Evolutionary conservation across 106 monocot species (phyloP), one percentile per base, ranked within the genome.

Genomic region (Allium cepa): DNA sequence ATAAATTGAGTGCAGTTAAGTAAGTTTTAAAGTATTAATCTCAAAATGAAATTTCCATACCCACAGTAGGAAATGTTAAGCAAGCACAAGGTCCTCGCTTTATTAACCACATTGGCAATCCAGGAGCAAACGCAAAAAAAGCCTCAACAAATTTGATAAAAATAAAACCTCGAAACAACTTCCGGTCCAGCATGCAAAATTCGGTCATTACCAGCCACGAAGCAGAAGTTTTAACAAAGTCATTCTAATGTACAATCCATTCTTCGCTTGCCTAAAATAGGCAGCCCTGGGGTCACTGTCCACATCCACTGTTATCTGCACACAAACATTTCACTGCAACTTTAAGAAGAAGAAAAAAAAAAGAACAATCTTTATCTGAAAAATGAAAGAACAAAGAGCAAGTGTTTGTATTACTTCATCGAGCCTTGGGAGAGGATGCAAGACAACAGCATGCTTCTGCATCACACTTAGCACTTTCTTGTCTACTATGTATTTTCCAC

Each of bases 361-460:
- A 28, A 49, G 26, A 49, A 59, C 13, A 15, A n/a, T 53, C 26
- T 36, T 10, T 67, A 50, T 18, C 2, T 5, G 4, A 67, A 67
- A 67, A 52, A 52, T 17, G 49, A 26, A 50, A 26, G 11, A 14
- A 66, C 48, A 49, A 64, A 46, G 7, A 9, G 17, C 22, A 22
- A 50, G 27, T 22, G 17, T 15, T 8, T 57, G 65, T 47, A 22
- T 16, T 78, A 97, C 97, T 84, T 99, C 97, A 72, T 93, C 97
- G 17, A 99, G 92, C 66, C 97, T 84, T 11, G 97, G 97, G 72
- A 99, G 97, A 75, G 97, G 97, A 76, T 99, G 97, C 97, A 93
- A 93, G 55, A 99, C 67, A 60, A 99, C 69, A 10, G 90, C 92
- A 81, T 99, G 87, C 66, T 93, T 93, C 64, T 88, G 97, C 69